These are phyloP conservation scores for Solanum chaucha DNA, from an alignment of 257 asterid genomes.

Conservation along the genomic window DNA sequence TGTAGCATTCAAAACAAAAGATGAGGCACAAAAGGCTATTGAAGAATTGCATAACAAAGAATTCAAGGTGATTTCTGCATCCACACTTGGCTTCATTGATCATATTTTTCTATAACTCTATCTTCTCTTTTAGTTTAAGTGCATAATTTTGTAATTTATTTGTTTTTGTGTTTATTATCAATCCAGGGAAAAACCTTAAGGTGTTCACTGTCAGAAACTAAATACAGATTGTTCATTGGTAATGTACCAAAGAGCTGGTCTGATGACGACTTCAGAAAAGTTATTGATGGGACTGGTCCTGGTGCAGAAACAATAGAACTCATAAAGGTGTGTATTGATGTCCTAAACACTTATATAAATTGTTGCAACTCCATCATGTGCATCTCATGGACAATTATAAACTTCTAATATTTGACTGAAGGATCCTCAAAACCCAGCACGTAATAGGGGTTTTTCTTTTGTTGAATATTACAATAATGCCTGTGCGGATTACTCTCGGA, in stretches of 20 bases:
- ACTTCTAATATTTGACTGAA: slow-evolving; percentile 23
- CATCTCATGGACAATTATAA: not conserved
- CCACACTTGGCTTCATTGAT: not conserved
- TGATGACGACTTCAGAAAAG: slow-evolving; percentile 61
- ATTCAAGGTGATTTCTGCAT: slow-evolving; percentile 49
- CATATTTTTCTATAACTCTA: not conserved
- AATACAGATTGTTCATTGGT: slow-evolving; percentile 81
- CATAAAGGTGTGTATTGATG: slow-evolving; percentile 50
- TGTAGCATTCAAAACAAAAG: slow-evolving; percentile 76
- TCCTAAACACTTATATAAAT: not conserved
- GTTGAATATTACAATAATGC: slow-evolving; percentile 93
- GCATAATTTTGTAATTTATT: not conserved
- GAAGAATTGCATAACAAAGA: slow-evolving; percentile 77
- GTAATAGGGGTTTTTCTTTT: slow-evolving; percentile 93
- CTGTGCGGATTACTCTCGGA: slow-evolving; percentile 91
- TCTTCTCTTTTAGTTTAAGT: slow-evolving; percentile 2
- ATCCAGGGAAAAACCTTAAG: slow-evolving; percentile 79
- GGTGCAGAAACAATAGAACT: slow-evolving; percentile 89
- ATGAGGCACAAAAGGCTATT: slow-evolving; percentile 80
- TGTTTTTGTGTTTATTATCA: slow-evolving; percentile 12
- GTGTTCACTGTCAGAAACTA: slow-evolving; percentile 83
- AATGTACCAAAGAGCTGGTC: slow-evolving; percentile 84
- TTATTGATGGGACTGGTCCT: slow-evolving; percentile 76
- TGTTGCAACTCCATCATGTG: not conserved
- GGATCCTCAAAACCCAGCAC: slow-evolving; percentile 84